Evolutionary conservation across 441 rosid species (phyloP).

Genomic region (Adansonia madagascariensis): DNA sequence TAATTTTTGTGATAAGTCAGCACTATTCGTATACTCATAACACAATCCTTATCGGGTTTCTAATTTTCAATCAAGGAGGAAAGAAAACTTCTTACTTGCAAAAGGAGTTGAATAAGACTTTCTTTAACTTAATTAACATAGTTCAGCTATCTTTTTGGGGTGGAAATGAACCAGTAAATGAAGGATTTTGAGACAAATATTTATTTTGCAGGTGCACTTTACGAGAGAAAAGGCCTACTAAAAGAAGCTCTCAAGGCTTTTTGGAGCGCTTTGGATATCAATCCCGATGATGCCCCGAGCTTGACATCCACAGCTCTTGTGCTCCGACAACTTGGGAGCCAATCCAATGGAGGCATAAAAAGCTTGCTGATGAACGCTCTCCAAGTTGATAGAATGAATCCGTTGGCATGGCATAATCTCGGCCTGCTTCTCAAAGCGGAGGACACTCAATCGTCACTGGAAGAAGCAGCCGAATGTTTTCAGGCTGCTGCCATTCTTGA

Average conservation of each 20-base stretch:
- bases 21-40: background rate
- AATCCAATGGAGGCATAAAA: constrained; percentile 51
- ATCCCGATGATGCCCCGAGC: constrained; percentile 73
- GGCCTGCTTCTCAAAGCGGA: constrained; percentile 65
- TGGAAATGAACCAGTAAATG: too few species aligned
- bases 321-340: constrained; percentile 46
- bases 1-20: background rate
- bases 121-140: too few species aligned
- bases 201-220: constrained; percentile 54
- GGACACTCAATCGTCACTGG: constrained; percentile 44
- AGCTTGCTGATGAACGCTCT: constrained; percentile 77
- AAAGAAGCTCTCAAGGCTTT: constrained; percentile 66
- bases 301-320: constrained; percentile 62
- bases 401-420: constrained; percentile 81
- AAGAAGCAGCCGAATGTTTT: constrained; percentile 82
- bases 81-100: background rate
- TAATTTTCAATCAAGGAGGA: background rate
- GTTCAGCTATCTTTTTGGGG: too few species aligned
- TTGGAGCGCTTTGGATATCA: constrained; percentile 56
- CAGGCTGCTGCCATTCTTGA: constrained; percentile 70
- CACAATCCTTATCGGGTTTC: background rate
- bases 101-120: background rate
- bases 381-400: constrained; percentile 62
- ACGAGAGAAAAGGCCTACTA: constrained; percentile 54
- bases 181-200: too few species aligned